Evolutionary conservation across 2,329 filamentous ascomycete species (phyloP), one percentile per base, ranked within the genome.

Genomic region (Exophiala dermatitidis): DNA sequence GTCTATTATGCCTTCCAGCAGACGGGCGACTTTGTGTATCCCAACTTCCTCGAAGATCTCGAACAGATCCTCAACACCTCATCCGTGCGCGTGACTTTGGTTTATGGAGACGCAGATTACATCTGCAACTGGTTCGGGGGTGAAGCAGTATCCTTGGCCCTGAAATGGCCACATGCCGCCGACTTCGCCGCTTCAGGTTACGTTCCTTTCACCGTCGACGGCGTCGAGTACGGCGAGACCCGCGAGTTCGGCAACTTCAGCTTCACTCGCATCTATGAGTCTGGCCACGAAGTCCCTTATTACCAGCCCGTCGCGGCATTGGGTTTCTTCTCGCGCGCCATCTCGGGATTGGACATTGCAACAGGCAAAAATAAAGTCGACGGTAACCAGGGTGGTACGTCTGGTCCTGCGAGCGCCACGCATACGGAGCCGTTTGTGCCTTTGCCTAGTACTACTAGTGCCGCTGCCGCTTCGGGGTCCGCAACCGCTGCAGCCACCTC

Each of bases 231-330:
- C 81, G 88, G 88, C 19, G 79, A 81, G 52, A 86, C 88, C 0
- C 79, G 87, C 3, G 86, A 93, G 67, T 87, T 81, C 62, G 87
- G 85, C 7, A 90, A 90, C 61, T 77, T 86, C 50, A 82, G 78
- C 10, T 86, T 86, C 66, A 80, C 79, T 50, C 76, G 83, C 5
- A 74, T 86, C 45, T 86, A 83, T 65, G 79, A 85, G 62, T 76
- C 82, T 10, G 83, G 84, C 1, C 83, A 86, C 62, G 76, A 81
- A 48, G 77, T 83, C 1, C 75, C 81, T 0, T 78, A 75, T 49
- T 81, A 81, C 63, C 81, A 84, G 68, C 82, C 81, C 8, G 72
- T 79, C 63, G 81, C 80, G 2, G 71, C 78, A 2, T 74, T 83
- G 53, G 75, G 78, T 58, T 69, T 84, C 37, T 85, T 85, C 62